These are phyloP conservation scores for Mortierella polycephala DNA, from an alignment of 371 early-diverging fungal species.

Conservation along the genomic window DNA sequence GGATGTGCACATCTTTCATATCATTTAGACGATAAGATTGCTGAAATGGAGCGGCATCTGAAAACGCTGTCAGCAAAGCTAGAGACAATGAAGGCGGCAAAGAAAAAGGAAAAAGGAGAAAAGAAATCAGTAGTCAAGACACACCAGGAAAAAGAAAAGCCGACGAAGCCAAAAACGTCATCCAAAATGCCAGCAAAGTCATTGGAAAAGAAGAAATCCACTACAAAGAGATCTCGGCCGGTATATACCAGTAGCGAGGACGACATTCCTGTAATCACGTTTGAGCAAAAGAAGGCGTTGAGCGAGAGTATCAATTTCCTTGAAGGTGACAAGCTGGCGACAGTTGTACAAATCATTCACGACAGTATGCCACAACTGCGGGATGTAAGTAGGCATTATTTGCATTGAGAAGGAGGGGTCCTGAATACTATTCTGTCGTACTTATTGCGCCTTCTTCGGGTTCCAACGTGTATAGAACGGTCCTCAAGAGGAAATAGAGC, in stretches of 20 bases:
- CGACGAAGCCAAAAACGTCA: slow-evolving; percentile 13
- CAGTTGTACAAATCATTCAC: slow-evolving; percentile 88
- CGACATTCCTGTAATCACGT: slow-evolving; percentile 71
- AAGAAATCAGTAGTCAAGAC: slow-evolving; percentile 37
- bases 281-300: slow-evolving; percentile 93
- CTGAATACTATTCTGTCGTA: too few relatives aligned
- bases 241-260: slow-evolving; percentile 51
- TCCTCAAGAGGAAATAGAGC: slow-evolving; percentile 88
- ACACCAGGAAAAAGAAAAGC: slow-evolving; percentile 22
- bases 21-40: slow-evolving; percentile 64
- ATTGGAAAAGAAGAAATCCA: slow-evolving; percentile 25
- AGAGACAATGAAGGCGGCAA: slow-evolving; percentile 68
- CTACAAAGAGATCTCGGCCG: slow-evolving; percentile 28
- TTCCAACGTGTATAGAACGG: slow-evolving; percentile 58
- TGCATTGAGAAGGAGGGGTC: too few relatives aligned
- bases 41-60: slow-evolving; percentile 72
- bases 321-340: slow-evolving; percentile 76
- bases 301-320: slow-evolving; percentile 85
- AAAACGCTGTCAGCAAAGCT: slow-evolving; percentile 71
- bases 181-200: slow-evolving; percentile 22
- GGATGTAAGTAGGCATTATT: slow-evolving; percentile 58
- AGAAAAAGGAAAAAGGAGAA: slow-evolving; percentile 64
- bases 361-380: slow-evolving; percentile 83
- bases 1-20: neutral
- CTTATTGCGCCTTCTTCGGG: too few relatives aligned